A percentile compares a stretch with the other conserved stretches of the same genome.
These are phyloP conservation scores for Hymenochaete sp. DNA, from an alignment of 1,284 basidiomycete species.

Conservation along the genomic window DNA sequence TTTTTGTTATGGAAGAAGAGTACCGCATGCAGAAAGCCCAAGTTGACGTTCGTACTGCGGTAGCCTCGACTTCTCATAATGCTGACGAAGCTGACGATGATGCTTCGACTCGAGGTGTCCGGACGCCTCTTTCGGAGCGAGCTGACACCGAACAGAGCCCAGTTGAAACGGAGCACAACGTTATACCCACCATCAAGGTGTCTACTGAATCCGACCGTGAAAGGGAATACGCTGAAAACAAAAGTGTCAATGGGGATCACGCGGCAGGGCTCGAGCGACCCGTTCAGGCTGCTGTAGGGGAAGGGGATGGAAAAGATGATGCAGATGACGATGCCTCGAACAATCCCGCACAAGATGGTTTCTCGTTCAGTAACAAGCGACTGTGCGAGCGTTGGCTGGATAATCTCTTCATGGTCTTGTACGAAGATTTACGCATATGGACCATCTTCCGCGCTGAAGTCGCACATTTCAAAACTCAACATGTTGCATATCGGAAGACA, in stretches of 20 bases:
- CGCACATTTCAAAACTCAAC: slow-evolving; percentile 97
- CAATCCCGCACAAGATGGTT: slow-evolving; percentile 45
- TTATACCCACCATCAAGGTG: slow-evolving; percentile 83
- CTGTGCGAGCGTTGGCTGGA: slow-evolving; percentile 98
- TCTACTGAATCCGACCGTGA: slow-evolving; percentile 72
- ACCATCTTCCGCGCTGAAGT: slow-evolving; percentile 99
- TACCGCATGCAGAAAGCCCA: slow-evolving; percentile 84
- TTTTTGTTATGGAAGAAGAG: slow-evolving; percentile 99
- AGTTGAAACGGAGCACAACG: slow-evolving; percentile 23
- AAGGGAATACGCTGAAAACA: slow-evolving; percentile 31
- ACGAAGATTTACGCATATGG: slow-evolving; percentile 98
- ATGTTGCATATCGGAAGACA: slow-evolving; percentile 94
- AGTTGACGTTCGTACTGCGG: slow-evolving; percentile 37
- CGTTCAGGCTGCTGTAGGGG: slow-evolving; percentile 46
- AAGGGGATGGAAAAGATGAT: slow-evolving; percentile 29
- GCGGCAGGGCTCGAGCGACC: slow-evolving; percentile 47
- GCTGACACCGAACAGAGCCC: slow-evolving; percentile 24
- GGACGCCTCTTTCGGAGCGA: slow-evolving; percentile 28
- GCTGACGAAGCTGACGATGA: slow-evolving; percentile 51
- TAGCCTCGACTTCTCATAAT: slow-evolving; percentile 33
- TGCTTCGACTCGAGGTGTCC: slow-evolving; percentile 60
- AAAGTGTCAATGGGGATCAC: slow-evolving; percentile 25
- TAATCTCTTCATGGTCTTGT: slow-evolving; percentile 97
- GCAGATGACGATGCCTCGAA: slow-evolving; percentile 17
- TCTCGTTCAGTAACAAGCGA: slow-evolving; percentile 93